These are phyloP conservation scores for Vaccinium myrtillus DNA, from an alignment of 148 eudicot genomes.

Conservation along the genomic window DNA sequence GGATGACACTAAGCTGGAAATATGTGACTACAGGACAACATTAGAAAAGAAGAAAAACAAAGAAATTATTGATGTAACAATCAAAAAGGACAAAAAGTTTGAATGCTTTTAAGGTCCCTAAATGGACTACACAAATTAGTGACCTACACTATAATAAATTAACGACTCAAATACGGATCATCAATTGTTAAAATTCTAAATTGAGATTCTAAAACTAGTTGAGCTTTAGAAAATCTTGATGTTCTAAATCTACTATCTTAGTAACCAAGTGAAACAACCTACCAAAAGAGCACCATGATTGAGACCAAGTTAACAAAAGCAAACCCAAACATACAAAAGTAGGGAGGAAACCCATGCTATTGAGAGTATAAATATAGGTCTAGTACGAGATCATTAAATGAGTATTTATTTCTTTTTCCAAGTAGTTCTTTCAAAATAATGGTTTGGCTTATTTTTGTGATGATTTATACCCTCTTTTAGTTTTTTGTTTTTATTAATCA, in stretches of 20 bases:
- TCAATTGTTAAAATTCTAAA: background rate
- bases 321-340: background rate
- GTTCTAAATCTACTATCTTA: background rate
- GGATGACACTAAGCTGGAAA: background rate
- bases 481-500: background rate
- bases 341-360: background rate
- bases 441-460: background rate
- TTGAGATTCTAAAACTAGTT: background rate
- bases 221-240: background rate
- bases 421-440: background rate
- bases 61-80: background rate
- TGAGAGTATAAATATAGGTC: background rate
- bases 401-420: background rate
- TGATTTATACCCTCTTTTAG: background rate
- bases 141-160: too few relatives aligned
- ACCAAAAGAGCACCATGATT: background rate
- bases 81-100: background rate
- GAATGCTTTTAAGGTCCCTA: too few relatives aligned
- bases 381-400: background rate
- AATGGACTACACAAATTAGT: too few relatives aligned
- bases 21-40: background rate
- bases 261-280: background rate
- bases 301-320: background rate
- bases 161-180: background rate
- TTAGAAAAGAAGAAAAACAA: background rate